Percentiles rank a stretch among this genome's conserved stretches.
Conservation (phyloP, 257 asterid genomes). For the Coffea eugenioides region DNA sequence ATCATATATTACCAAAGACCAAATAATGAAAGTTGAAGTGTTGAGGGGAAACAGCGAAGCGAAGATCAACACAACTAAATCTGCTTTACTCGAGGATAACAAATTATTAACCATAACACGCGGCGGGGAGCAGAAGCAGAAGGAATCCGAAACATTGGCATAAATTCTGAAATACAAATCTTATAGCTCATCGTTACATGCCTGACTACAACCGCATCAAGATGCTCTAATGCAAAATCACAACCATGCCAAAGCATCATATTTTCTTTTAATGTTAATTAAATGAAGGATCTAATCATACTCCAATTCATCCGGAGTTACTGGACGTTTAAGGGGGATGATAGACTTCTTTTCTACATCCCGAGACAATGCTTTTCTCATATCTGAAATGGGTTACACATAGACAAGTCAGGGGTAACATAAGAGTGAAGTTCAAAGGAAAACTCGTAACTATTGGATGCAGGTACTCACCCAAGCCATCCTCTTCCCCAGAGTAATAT, state of each 20-base stretch:
- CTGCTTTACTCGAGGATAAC: not conserved
- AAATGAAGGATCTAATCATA: conserved; percentile 53
- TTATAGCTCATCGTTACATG: not conserved
- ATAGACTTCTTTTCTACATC: conserved; percentile 86
- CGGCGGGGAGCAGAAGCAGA: too few relatives aligned
- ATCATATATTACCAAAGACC: too few relatives aligned
- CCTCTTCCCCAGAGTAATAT: conserved; percentile 97
- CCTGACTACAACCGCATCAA: not conserved
- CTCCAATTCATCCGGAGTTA: conserved; percentile 94
- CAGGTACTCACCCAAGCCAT: conserved; percentile 77
- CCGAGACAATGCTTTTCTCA: conserved; percentile 94
- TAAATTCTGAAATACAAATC: not conserved
- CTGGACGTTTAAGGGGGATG: conserved; percentile 82
- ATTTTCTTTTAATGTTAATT: not conserved
- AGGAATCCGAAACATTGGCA: too few relatives aligned
- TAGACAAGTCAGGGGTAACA: conserved; percentile 2
- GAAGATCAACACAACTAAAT: too few relatives aligned
- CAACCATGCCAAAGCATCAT: conserved; percentile 4
- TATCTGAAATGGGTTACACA: conserved; percentile 46
- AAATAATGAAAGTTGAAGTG: too few relatives aligned
- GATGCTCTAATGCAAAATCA: conserved; percentile 2
- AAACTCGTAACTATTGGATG: conserved; percentile 2
- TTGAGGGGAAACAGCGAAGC: too few relatives aligned
- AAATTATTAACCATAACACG: not conserved
- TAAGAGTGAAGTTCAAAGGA: not conserved